Evolutionary conservation across 1,139 yeast species (phyloP).

Genomic region (Suhomyces terraborum): DNA sequence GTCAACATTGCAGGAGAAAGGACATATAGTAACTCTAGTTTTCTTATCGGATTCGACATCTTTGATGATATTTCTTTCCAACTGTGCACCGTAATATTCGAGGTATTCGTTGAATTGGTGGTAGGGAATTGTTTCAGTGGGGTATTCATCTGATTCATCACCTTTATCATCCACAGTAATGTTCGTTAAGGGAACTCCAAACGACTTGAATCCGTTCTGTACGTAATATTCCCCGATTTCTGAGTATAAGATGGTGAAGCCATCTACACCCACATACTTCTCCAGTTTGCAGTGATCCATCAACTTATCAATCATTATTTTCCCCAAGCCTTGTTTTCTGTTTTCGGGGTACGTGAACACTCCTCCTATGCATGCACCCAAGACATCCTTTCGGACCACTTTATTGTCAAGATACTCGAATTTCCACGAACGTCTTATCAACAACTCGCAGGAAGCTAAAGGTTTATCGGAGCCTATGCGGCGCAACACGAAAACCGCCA

Average conservation of each 20-base stretch:
- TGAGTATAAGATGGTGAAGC: constrained; percentile 60
- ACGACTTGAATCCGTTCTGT: constrained; percentile 57
- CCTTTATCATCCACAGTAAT: constrained; percentile 16
- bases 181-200: constrained; percentile 45
- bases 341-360: constrained; percentile 53
- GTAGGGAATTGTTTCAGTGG: constrained; percentile 26
- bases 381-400: constrained; percentile 23
- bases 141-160: constrained; percentile 12
- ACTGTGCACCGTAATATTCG: constrained; percentile 25
- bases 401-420: constrained; percentile 22
- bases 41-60: constrained; percentile 29
- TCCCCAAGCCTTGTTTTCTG: constrained; percentile 69
- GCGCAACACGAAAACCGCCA: constrained; percentile 35
- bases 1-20: constrained; percentile 36
- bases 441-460: constrained; percentile 41
- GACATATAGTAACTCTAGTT: constrained; percentile 33
- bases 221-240: constrained; percentile 72
- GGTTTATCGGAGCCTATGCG: constrained; percentile 23
- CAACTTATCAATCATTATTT: constrained; percentile 55
- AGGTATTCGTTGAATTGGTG: constrained; percentile 36
- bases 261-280: constrained; percentile 34
- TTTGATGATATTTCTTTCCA: constrained; percentile 19
- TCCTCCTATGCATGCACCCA: constrained; percentile 28
- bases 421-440: constrained; percentile 35
- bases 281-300: constrained; percentile 27